Base-by-base conservation (phyloP, 192 early-diverging fungal species). In the Backusella morwellensis region DNA sequence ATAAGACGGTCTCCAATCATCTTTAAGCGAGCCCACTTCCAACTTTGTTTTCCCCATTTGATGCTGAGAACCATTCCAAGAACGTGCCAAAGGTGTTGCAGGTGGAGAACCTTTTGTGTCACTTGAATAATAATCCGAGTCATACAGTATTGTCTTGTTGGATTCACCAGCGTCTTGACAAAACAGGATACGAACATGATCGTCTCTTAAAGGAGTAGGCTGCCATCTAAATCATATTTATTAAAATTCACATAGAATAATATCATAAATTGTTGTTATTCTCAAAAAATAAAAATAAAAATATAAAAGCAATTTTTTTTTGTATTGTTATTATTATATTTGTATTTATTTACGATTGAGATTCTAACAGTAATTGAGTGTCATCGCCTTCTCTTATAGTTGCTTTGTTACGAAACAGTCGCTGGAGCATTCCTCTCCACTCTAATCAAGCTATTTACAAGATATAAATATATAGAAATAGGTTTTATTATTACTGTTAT, bases 161-260 rank as follows among this genome's bases (percentile, higher is more conserved):
- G 80, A 82, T 17, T 81, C 76, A 54, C 78, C 79, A 69, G 80
- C 85, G 66, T 87, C 86, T 69, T 87, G 86, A 59, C 86, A 87
- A 66, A 87, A 80, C 56, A 87, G 54, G 71, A 87, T 84, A 68
- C 86, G 82, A 66, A 87, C 78, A 78, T 85, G 78, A 17, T 81
- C 77, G 3, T 83, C 75, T 21, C 80, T 81, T 41, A 87, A 80
- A 12, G 84, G 54, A 32, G 76, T 78, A 21, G 79, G 77, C 38
- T 73, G 75, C 86, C 86, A 87, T 73, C 86, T 87, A 67, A 44
- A 26, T 52, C 23, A n/a, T 14, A 59, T 3, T 9, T 59, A 12
- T 26, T 26, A 8, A 2, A 26, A 9, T 59, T 26, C 23, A 63
- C 26, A 63, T 63, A 6, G 29, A 12, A 59, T 59, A 26, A 59